Percentiles rank a stretch among this genome's conserved stretches.
These are phyloP conservation scores for Sphaerostilbella broomeana DNA, from an alignment of 2,329 filamentous ascomycete genomes.

Conservation along the genomic window DNA sequence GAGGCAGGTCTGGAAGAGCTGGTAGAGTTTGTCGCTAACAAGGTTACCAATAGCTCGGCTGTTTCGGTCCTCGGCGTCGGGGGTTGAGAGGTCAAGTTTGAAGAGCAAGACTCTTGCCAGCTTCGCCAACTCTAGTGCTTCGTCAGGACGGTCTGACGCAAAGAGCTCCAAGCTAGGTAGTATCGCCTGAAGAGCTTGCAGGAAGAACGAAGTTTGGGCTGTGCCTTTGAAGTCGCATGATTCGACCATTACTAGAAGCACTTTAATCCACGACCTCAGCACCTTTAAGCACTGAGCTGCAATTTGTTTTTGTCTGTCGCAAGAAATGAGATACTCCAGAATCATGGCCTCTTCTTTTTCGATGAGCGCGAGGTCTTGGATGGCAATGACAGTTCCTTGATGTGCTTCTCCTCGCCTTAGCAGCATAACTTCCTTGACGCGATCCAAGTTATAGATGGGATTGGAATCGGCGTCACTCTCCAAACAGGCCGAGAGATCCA, in stretches of 20 bases:
- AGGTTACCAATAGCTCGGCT: slow-evolving; percentile 56
- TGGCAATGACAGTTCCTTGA: slow-evolving; percentile 40
- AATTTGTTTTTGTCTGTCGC: slow-evolving; percentile 58
- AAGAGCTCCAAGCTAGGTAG: slow-evolving; percentile 80
- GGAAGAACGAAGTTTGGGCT: slow-evolving; percentile 67
- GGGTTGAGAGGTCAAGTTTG: slow-evolving; percentile 54
- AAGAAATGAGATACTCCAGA: slow-evolving; percentile 53
- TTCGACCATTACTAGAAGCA: slow-evolving; percentile 77
- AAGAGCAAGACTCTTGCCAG: slow-evolving; percentile 68
- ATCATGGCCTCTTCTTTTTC: slow-evolving; percentile 56
- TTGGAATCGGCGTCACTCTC: slow-evolving; percentile 52
- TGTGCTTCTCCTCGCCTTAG: slow-evolving; percentile 60
- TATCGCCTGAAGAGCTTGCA: slow-evolving; percentile 81
- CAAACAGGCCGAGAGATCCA: slow-evolving; percentile 62
- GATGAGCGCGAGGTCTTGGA: slow-evolving; percentile 43
- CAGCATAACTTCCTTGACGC: slow-evolving; percentile 66
- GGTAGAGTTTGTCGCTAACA: slow-evolving; percentile 81
- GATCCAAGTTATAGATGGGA: slow-evolving; percentile 59
- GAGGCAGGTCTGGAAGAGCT: slow-evolving; percentile 83
- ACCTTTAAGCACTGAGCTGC: slow-evolving; percentile 55
- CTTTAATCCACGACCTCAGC: slow-evolving; percentile 75
- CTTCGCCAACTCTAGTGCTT: slow-evolving; percentile 69
- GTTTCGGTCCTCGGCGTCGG: slow-evolving; percentile 34
- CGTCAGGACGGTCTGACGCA: slow-evolving; percentile 59
- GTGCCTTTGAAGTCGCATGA: slow-evolving; percentile 71